Conservation (phyloP, 805 yeast species). For the Saturnispora silvae region DNA sequence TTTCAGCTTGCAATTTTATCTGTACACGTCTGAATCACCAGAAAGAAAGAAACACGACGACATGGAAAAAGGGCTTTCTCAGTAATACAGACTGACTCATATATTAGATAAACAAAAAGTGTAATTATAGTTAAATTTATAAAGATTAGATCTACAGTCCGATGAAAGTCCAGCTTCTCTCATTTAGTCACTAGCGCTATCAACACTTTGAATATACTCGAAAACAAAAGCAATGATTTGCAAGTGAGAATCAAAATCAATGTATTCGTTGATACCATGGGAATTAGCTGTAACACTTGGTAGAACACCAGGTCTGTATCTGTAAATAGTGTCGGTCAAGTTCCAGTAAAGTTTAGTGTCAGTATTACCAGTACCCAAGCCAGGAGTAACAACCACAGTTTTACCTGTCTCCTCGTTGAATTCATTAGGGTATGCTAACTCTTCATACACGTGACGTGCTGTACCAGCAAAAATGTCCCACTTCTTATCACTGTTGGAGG, state of each 20-base stretch:
- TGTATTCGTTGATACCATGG: conserved; percentile 59
- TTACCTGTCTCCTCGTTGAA: conserved; percentile 16
- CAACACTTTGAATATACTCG: conserved; percentile 38
- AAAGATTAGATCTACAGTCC: no score
- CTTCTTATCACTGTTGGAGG: conserved; percentile 41
- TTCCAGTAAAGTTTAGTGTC: conserved; percentile 59
- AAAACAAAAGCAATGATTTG: conserved; percentile 47
- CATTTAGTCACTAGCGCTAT: conserved; percentile 17
- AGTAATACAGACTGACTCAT: no score
- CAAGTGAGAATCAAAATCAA: conserved; percentile 45
- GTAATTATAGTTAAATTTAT: no score
- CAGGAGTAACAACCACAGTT: conserved; percentile 40
- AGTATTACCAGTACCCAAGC: conserved; percentile 58
- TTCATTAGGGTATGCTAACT: conserved; percentile 29
- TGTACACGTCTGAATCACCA: conserved; percentile 14
- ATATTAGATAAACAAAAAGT: no score
- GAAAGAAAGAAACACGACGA: conserved; percentile 2
- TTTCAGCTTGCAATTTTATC: conserved; percentile 21
- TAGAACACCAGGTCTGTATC: conserved; percentile 42
- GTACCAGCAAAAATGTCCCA: conserved; percentile 37
- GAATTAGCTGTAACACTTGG: conserved; percentile 31
- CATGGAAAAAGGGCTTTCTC: background rate
- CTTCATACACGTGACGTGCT: conserved; percentile 37
- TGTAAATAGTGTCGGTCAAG: conserved; percentile 46
- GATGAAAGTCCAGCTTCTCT: no score